A percentile compares a stretch with the other conserved stretches of the same genome.
phyloP scores from a whole-genome alignment of 495 filamentous ascomycete genomes.

The Penicillium psychrofluorescens region DNA sequence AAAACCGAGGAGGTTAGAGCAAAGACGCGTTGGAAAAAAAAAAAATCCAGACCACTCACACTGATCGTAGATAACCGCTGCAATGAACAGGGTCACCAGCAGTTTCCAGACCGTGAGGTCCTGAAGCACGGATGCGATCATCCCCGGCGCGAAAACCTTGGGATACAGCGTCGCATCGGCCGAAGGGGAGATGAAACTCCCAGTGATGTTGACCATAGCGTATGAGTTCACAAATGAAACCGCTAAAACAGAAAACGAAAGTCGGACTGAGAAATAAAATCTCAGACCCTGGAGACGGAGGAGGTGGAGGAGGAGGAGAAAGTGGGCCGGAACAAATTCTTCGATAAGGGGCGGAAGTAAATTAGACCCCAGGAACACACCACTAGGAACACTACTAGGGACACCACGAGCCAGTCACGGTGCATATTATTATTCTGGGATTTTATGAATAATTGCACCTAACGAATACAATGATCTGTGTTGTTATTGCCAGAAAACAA shows the following conservation, averaged over 20 bases:
- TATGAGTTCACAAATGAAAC: neutral
- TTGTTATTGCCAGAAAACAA: too few species aligned
- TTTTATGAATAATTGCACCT: too few species aligned
- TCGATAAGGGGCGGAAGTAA: constrained; percentile 4
- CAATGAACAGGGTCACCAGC: constrained; percentile 55
- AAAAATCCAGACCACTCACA: constrained; percentile 41
- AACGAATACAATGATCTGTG: too few species aligned
- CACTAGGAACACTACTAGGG: too few species aligned
- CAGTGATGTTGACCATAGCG: constrained; percentile 56
- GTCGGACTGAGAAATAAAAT: neutral
- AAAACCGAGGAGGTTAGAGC: constrained; percentile 7
- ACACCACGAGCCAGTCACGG: too few species aligned
- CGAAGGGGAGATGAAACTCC: constrained; percentile 68
- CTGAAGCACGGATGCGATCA: constrained; percentile 39
- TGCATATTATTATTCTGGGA: too few species aligned
- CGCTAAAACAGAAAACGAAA: neutral
- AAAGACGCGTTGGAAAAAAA: constrained; percentile 1
- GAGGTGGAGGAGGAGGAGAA: constrained; percentile 11
- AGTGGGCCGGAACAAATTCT: constrained; percentile 18
- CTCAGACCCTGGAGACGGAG: neutral
- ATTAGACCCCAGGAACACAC: neutral
- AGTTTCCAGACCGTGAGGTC: constrained; percentile 58
- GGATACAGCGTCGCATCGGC: constrained; percentile 56
- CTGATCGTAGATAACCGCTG: constrained; percentile 80
- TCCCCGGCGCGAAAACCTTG: constrained; percentile 34